These are phyloP conservation scores for Daldinia grandis DNA, from an alignment of 495 filamentous ascomycete species.

Conservation along the genomic window DNA sequence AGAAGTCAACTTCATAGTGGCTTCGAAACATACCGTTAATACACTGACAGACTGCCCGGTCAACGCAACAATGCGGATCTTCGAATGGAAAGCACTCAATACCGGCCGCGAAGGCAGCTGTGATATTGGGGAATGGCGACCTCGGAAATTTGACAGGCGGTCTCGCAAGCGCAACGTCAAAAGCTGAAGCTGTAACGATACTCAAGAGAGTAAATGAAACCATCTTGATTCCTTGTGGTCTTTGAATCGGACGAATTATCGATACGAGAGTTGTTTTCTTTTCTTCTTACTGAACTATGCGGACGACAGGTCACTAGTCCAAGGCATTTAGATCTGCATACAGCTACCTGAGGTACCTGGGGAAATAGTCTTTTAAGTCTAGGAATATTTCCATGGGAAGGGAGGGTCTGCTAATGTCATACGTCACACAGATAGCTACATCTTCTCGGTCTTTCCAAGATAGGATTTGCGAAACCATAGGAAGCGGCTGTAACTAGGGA, in stretches of 20 bases:
- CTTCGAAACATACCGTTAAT: constrained; percentile 24
- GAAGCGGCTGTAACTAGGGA: constrained; percentile 16
- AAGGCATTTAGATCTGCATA: background rate
- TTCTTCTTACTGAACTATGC: constrained; percentile 7
- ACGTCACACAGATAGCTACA: constrained; percentile 17
- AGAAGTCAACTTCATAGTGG: background rate
- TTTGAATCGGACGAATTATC: background rate
- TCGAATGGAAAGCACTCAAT: constrained; percentile 38
- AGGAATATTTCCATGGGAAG: background rate
- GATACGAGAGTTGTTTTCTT: constrained; percentile 26
- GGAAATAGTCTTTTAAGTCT: background rate
- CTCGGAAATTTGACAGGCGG: constrained; percentile 1
- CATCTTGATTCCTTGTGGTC: constrained; percentile 16
- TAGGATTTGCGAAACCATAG: constrained; percentile 5
- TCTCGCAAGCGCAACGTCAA: constrained; percentile 5
- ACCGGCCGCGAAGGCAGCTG: background rate
- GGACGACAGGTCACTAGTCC: background rate
- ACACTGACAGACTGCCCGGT: constrained; percentile 34
- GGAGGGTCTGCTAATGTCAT: background rate
- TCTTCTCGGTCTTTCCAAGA: constrained; percentile 18
- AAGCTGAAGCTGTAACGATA: constrained; percentile 11
- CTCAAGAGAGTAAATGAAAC: constrained; percentile 16
- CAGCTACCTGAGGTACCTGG: background rate
- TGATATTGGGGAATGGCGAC: constrained; percentile 18
- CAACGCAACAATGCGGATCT: constrained; percentile 40